Percentiles rank a stretch among this genome's conserved stretches.
These are phyloP conservation scores for Rhizopus arrhizus DNA, from an alignment of 371 early-diverging fungal genomes.

Conservation along the genomic window DNA sequence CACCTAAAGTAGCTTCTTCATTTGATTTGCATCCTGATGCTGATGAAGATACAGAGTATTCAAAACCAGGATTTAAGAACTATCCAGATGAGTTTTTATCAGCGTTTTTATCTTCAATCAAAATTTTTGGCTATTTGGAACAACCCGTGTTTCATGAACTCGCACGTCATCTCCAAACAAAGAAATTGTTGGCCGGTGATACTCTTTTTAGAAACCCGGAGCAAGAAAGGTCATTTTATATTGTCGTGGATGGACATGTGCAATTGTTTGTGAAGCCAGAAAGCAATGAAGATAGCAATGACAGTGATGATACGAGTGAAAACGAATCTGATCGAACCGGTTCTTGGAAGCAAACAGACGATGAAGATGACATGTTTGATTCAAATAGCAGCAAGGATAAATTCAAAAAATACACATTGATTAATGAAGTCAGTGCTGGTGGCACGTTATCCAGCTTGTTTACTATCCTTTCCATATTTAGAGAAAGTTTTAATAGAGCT, in stretches of 20 bases:
- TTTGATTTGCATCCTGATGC: slow-evolving; percentile 83
- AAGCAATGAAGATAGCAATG: slow-evolving; percentile 27
- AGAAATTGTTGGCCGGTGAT: slow-evolving; percentile 84
- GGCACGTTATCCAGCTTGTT: slow-evolving; percentile 92
- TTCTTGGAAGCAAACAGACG: slow-evolving; percentile 3
- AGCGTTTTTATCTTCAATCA: slow-evolving; percentile 85
- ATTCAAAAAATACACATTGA: slow-evolving; percentile 69
- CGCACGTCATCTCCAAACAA: slow-evolving; percentile 84
- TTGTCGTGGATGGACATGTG: slow-evolving; percentile 93
- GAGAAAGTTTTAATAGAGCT: slow-evolving; percentile 73
- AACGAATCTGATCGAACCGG: slow-evolving; percentile 20
- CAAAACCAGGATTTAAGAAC: slow-evolving; percentile 45
- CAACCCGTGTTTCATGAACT: slow-evolving; percentile 95
- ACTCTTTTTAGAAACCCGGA: slow-evolving; percentile 78
- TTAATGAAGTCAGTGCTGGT: slow-evolving; percentile 89
- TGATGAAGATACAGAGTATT: slow-evolving; percentile 64
- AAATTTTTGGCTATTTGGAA: slow-evolving; percentile 97
- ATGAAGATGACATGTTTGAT: slow-evolving; percentile 12
- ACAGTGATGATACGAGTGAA: slow-evolving; percentile 26
- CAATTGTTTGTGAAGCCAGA: slow-evolving; percentile 74
- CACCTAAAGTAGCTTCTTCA: slow-evolving; percentile 59
- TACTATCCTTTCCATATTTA: slow-evolving; percentile 87
- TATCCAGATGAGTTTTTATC: slow-evolving; percentile 86
- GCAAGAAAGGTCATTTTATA: slow-evolving; percentile 82
- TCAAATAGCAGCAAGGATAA: slow-evolving; percentile 23